Conservation (phyloP, 2,329 filamentous ascomycete species). For the Scedosporium minutisporum region DNA sequence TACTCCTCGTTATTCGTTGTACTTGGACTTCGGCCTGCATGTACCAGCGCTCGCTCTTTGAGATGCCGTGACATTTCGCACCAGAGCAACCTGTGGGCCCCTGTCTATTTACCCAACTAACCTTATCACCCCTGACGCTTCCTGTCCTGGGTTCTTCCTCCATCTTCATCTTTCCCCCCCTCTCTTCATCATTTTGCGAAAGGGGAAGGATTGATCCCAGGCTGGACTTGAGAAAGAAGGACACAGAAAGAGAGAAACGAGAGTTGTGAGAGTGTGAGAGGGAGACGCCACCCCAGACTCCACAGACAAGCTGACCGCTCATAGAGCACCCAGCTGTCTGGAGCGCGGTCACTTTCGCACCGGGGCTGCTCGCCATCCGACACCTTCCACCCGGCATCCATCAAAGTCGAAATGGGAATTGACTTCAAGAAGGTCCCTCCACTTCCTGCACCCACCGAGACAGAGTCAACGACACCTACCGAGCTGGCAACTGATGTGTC, state of each 20-base stretch:
- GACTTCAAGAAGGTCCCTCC: slow-evolving; percentile 51
- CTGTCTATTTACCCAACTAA: slow-evolving; percentile 1
- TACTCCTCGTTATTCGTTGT: slow-evolving; percentile 2
- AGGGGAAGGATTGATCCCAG: neutral
- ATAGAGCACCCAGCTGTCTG: neutral
- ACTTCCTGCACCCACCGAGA: slow-evolving; percentile 69
- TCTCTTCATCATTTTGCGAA: neutral
- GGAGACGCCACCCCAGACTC: neutral
- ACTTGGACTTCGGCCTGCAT: neutral
- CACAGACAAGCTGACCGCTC: neutral
- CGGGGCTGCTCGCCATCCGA: neutral
- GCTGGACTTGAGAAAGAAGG: neutral
- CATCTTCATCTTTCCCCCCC: neutral
- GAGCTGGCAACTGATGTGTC: slow-evolving; percentile 62
- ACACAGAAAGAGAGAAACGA: neutral
- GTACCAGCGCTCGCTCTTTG: neutral
- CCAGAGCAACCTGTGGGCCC: slow-evolving; percentile 3
- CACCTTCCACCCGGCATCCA: neutral
- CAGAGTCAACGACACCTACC: slow-evolving; percentile 33
- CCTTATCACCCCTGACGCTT: slow-evolving; percentile 1
- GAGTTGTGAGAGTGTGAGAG: neutral
- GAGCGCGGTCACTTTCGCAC: neutral
- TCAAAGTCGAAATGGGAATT: slow-evolving; percentile 40
- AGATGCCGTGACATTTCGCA: slow-evolving; percentile 6
- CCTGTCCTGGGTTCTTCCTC: neutral